Evolutionary conservation across 2,329 filamentous ascomycete genomes (phyloP).

Genomic region (Xylariaceae sp.): DNA sequence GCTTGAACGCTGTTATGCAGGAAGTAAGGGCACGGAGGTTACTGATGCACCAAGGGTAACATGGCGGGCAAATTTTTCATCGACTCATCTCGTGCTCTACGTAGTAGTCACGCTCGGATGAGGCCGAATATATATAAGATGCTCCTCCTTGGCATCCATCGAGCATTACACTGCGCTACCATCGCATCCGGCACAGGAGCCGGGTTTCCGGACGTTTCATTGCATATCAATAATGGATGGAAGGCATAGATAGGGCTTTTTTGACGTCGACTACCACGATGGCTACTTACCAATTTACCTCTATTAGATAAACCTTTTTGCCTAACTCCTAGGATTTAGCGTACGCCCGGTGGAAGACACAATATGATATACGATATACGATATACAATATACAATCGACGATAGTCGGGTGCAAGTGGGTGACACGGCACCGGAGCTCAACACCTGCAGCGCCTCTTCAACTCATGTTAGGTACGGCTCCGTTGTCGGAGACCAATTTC

Average conservation of each 20-base stretch:
- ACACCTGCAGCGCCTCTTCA: slow-evolving; percentile 1
- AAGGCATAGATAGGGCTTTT: slow-evolving; percentile 1
- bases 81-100: slow-evolving; percentile 11
- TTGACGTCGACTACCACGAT: slow-evolving; percentile 19
- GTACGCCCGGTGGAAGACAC: not conserved
- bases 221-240: slow-evolving; percentile 25
- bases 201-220: slow-evolving; percentile 26
- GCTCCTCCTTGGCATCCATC: slow-evolving; percentile 7
- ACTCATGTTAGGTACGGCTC: slow-evolving; percentile 14
- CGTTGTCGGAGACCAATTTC: slow-evolving; percentile 18
- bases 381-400: slow-evolving; percentile 12
- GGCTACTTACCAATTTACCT: not conserved
- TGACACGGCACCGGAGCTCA: slow-evolving; percentile 1
- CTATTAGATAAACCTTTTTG: not conserved
- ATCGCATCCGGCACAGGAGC: slow-evolving; percentile 25
- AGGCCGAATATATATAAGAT: slow-evolving; percentile 22
- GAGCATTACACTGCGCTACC: slow-evolving; percentile 16
- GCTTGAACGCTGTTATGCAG: slow-evolving; percentile 24
- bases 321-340: not conserved
- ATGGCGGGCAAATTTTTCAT: slow-evolving; percentile 22
- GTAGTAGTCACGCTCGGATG: slow-evolving; percentile 15
- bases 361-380: slow-evolving; percentile 12
- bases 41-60: slow-evolving; percentile 24
- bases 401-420: slow-evolving; percentile 16
- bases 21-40: slow-evolving; percentile 23